Base-by-base conservation (phyloP, 768 basidiomycete genomes). In the Lactifluus rugatus region DNA sequence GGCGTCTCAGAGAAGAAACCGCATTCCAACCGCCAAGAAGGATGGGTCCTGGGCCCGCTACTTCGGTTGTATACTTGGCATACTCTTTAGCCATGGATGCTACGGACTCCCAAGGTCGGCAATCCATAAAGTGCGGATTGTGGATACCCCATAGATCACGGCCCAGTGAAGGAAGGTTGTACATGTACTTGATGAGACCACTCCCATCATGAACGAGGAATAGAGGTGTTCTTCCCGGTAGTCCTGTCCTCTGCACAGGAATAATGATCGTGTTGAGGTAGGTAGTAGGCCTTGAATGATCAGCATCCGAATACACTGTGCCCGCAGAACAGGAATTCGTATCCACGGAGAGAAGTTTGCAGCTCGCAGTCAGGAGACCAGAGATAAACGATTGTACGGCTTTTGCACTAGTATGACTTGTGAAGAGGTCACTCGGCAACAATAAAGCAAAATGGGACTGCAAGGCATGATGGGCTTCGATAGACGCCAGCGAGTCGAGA, bases 131-230 rank as follows among this genome's bases (percentile, higher is more conserved):
- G 10, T 70, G 70, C 0, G 83, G 83, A 61, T 87, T 82, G 36
- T 73, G 70, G 45, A 89, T 76, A 0, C 75, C 83, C 80, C 81
- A 88, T 2, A 88, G 74, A 19, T 73, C 65, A 46, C 86, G 75
- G 9, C 73, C 71, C 2, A 88, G 63, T 9, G 73, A 65, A 7
- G 69, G 63, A 6, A 86, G 67, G 10, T 74, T 75, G 34, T 76
- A 68, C 54, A 80, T 80, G 52, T 82, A 79, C 34, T 71, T 72
- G 17, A 77, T 70, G 13, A 85, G 67, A 0, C 87, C 87, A 61
- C 83, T 85, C 5, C 87, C 87, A 60, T 89, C 87, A 63, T 89
- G 86, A 10, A 89, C 73, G 23, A 89, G 75, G 56, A 86, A 77
- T 3, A 89, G 73, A 81, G 85, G 0, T 68, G 53, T 3, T 49